phyloP scores from a whole-genome alignment of 2,329 filamentous ascomycete genomes.

The Ustilaginoidea virens region DNA sequence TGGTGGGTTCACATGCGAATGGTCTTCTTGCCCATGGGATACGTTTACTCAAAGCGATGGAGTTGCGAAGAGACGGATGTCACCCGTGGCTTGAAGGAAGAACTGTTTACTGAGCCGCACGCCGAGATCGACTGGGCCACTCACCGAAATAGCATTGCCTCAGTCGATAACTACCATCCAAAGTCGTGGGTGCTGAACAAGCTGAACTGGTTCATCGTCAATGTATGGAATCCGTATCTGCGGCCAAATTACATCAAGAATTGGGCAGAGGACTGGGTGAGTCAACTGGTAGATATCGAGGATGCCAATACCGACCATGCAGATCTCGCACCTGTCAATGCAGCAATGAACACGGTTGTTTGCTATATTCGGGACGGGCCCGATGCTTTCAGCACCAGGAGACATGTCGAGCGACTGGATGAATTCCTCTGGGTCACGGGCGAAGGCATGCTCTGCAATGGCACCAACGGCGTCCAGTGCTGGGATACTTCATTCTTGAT shows the following conservation, averaged over 20 bases:
- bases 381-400: conserved; percentile 51
- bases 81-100: conserved; percentile 56
- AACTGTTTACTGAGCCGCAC: conserved; percentile 70
- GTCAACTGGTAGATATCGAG: conserved; percentile 75
- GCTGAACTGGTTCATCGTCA: conserved; percentile 63
- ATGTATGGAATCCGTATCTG: conserved; percentile 67
- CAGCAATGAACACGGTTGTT: conserved; percentile 74
- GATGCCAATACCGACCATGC: conserved; percentile 85
- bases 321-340: conserved; percentile 77
- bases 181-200: conserved; percentile 73
- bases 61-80: conserved; percentile 60
- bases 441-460: conserved; percentile 88
- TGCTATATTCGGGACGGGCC: conserved; percentile 79
- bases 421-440: conserved; percentile 86
- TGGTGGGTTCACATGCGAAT: conserved; percentile 99
- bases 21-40: conserved; percentile 89
- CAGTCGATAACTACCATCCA: conserved; percentile 79
- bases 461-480: conserved; percentile 93
- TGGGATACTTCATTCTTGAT: conserved; percentile 94
- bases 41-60: conserved; percentile 74
- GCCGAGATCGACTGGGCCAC: conserved; percentile 60
- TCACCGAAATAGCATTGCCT: conserved; percentile 70
- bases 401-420: conserved; percentile 65
- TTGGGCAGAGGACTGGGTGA: conserved; percentile 66
- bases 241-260: conserved; percentile 49